phyloP scores from a whole-genome alignment of 2,329 filamentous ascomycete species.

The Penicillium sp. region DNA sequence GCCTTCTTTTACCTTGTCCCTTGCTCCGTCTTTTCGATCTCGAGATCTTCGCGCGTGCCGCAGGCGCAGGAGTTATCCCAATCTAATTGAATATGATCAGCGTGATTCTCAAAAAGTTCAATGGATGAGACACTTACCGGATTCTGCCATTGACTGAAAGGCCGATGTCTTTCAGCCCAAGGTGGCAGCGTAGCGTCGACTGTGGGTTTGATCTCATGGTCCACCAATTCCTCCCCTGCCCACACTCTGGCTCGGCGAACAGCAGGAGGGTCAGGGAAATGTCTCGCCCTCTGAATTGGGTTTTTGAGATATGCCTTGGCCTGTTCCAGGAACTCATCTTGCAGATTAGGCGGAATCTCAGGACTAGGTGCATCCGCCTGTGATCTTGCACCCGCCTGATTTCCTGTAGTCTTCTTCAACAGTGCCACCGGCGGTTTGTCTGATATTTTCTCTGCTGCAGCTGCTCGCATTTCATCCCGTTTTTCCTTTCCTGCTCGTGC shows the following conservation, averaged over 20 bases:
- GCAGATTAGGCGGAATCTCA: neutral
- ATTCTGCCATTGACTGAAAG: conserved; percentile 4
- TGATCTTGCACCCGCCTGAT: neutral
- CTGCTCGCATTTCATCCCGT: neutral
- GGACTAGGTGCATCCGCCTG: neutral
- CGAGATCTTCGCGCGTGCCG: neutral
- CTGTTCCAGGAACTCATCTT: neutral
- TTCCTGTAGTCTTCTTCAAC: neutral
- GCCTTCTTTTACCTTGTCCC: neutral
- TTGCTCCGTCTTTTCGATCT: neutral
- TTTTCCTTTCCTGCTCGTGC: neutral
- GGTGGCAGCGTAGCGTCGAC: neutral
- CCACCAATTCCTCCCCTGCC: conserved; percentile 8
- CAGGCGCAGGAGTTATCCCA: neutral
- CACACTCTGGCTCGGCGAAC: conserved; percentile 3
- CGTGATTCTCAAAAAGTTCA: neutral
- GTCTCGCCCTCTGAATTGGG: neutral
- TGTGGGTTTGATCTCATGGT: neutral
- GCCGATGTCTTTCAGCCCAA: conserved; percentile 6
- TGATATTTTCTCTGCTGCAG: neutral
- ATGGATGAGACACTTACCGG: neutral
- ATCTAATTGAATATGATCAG: neutral
- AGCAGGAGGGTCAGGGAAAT: conserved; percentile 6
- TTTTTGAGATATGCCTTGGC: neutral
- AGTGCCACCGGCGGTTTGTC: neutral